Base-by-base conservation (phyloP, 2,329 filamentous ascomycete species). In the Sphaceloma murrayae region DNA sequence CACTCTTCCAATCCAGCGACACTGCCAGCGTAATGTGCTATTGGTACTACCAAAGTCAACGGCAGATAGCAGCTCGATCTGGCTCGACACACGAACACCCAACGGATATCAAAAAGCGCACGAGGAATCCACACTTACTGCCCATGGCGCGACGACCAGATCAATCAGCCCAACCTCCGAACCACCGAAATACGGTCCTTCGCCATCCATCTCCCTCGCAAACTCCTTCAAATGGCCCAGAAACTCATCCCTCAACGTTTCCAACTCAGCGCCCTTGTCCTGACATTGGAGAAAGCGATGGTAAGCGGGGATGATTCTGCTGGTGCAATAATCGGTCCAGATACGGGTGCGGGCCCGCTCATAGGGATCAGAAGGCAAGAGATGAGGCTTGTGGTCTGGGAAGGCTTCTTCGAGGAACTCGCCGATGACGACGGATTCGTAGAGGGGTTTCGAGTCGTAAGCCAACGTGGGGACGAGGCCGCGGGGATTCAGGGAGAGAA, bases 401-500 rank as follows among this genome's bases (percentile, higher is more conserved):
- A 77, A 86, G 0, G 75, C 76, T 49, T 88, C 82, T 51, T 89
- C 78, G 1, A 89, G 67, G 52, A 84, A 89, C 58, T 87, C 82
- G 61, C 77, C 79, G 27, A 89, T 70, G 34, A 88, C 74, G 5
- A 68, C 75, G 54, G 78, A 83, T 59, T 89, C 82, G 53, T 82
- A 86, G 5, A 88, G 66, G 0, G 80, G 75, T 56, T 76, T 78
- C 51, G 58, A 57, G 29, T 64, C 52, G 54, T 67, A 65, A 46
- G 68, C 70, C 1, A 88, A 67, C 0, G 82, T 86, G 0, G 84
- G 85, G 1, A 88, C 79, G 1, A 88, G 68, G 1, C 83, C 83
- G 9, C 82, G 74, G 0, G 83, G 83, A 56, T 89, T 89, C 50
- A 88, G 67, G 6, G 71, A 68, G 16, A 88, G 67, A 19, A 87